Evolutionary conservation across 2,329 filamentous ascomycete species (phyloP).

Genomic region (Fusarium cicatricum): DNA sequence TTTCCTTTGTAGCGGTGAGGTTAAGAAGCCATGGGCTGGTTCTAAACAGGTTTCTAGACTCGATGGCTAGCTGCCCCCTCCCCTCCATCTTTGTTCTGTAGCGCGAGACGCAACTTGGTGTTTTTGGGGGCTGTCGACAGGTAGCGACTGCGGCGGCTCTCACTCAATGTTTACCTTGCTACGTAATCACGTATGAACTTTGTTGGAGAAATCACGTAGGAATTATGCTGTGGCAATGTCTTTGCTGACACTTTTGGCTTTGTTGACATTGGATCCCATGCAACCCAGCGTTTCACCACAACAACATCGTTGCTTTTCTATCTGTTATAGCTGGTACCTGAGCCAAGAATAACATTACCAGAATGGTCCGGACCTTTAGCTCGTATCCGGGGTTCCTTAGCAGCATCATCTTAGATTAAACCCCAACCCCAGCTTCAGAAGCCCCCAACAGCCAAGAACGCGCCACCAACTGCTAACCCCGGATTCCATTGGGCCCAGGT

Average conservation of each 20-base stretch:
- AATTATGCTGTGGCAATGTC: too few species aligned
- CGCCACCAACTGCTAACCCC: constrained; percentile 15
- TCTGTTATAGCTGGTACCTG: too few species aligned
- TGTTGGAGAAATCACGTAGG: too few species aligned
- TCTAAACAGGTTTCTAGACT: not conserved
- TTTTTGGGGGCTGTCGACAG: constrained; percentile 20
- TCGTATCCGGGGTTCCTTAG: constrained; percentile 6
- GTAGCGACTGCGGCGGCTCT: not conserved
- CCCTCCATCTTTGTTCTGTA: constrained; percentile 9
- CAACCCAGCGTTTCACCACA: constrained; percentile 12
- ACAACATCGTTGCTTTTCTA: constrained; percentile 22
- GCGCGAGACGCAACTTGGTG: constrained; percentile 20
- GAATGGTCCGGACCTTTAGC: not conserved
- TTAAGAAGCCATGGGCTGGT: not conserved
- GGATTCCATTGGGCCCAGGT: constrained; percentile 16
- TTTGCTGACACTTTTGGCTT: not conserved
- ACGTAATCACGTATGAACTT: too few species aligned
- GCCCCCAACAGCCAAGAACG: constrained; percentile 10
- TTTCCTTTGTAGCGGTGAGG: constrained; percentile 18
- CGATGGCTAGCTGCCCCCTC: constrained; percentile 22
- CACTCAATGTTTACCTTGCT: too few species aligned
- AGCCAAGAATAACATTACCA: not conserved
- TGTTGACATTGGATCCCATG: not conserved
- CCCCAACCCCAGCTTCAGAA: constrained; percentile 1
- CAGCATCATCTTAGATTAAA: not conserved